Percentiles rank a stretch among this genome's conserved stretches.
Evolutionary conservation across 306 rosid genomes (phyloP).

Genomic region (barrel medic (Medicago truncatula)): DNA sequence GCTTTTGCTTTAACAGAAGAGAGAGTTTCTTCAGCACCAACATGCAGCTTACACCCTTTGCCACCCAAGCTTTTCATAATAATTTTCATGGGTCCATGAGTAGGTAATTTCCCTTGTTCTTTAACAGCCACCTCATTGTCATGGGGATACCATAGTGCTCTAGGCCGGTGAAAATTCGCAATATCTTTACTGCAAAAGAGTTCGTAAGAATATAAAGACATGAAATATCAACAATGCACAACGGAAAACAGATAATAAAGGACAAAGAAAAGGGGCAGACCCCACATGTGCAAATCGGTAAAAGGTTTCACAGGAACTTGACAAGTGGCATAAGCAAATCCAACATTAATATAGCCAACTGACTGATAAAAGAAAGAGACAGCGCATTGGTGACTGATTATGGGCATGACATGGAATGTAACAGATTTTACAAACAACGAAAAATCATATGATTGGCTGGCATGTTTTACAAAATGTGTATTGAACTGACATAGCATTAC

Average conservation of each 20-base stretch:
- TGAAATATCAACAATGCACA: slow-evolving; percentile 20
- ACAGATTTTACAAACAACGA: slow-evolving; percentile 5
- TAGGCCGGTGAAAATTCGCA: slow-evolving; percentile 96
- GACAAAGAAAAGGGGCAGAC: slow-evolving; percentile 2
- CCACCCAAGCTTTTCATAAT: slow-evolving; percentile 95
- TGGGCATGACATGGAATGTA: slow-evolving; percentile 1
- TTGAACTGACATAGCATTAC: background rate
- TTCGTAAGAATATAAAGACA: slow-evolving; percentile 39
- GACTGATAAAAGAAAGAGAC: slow-evolving; percentile 20
- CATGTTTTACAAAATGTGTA: background rate
- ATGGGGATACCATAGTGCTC: slow-evolving; percentile 96
- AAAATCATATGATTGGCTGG: background rate
- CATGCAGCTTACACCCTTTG: slow-evolving; percentile 84
- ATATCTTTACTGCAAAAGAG: slow-evolving; percentile 82
- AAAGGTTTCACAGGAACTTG: slow-evolving; percentile 37
- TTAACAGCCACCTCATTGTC: slow-evolving; percentile 81
- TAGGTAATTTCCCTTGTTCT: slow-evolving; percentile 82
- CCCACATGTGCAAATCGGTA: slow-evolving; percentile 24
- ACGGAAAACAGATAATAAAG: slow-evolving; percentile 1
- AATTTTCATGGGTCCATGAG: slow-evolving; percentile 80
- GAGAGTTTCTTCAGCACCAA: slow-evolving; percentile 79
- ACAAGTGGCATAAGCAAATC: slow-evolving; percentile 14
- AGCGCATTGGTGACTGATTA: slow-evolving; percentile 7
- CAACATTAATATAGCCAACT: background rate
- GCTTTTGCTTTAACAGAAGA: slow-evolving; percentile 83